These are phyloP conservation scores for Caulochytrium protostelioides DNA, from an alignment of 371 early-diverging fungal species.

Conservation along the genomic window DNA sequence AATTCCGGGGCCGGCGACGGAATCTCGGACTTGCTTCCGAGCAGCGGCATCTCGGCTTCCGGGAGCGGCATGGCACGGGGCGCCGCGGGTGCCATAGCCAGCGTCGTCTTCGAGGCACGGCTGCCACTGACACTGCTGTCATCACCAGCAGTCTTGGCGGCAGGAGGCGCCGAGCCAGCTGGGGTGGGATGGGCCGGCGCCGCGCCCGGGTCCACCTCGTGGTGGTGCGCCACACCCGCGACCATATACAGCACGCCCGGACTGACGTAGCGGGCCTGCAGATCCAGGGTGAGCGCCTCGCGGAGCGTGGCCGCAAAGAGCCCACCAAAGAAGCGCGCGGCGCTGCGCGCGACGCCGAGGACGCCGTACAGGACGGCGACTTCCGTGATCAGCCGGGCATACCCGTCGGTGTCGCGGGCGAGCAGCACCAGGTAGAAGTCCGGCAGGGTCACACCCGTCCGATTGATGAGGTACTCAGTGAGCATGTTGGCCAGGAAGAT, in stretches of 20 bases:
- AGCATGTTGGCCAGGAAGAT: no score
- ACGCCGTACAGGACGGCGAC: constrained; percentile 28
- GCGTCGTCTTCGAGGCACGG: no score
- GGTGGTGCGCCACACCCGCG: neutral
- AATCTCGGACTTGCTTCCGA: neutral
- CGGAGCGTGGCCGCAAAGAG: constrained; percentile 3
- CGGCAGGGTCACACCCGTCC: constrained; percentile 46
- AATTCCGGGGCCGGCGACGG: neutral
- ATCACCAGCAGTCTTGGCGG: no score
- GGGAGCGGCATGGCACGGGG: neutral
- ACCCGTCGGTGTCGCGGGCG: constrained; percentile 33
- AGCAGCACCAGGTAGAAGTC: constrained; percentile 46
- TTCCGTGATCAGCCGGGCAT: constrained; percentile 23
- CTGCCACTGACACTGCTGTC: no score
- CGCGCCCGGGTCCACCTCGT: constrained; percentile 10
- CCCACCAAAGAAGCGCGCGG: constrained; percentile 4
- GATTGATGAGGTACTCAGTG: no score
- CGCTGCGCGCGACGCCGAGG: constrained; percentile 1
- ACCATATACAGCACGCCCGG: neutral
- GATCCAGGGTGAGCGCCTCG: constrained; percentile 28
- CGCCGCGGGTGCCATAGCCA: constrained; percentile 4
- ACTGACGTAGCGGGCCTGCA: neutral
- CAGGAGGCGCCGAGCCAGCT: no score
- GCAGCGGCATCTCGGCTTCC: neutral
- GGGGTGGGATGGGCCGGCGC: no score